Base-by-base conservation (phyloP, 1,284 basidiomycete genomes). In the Dichomitus squalens region DNA sequence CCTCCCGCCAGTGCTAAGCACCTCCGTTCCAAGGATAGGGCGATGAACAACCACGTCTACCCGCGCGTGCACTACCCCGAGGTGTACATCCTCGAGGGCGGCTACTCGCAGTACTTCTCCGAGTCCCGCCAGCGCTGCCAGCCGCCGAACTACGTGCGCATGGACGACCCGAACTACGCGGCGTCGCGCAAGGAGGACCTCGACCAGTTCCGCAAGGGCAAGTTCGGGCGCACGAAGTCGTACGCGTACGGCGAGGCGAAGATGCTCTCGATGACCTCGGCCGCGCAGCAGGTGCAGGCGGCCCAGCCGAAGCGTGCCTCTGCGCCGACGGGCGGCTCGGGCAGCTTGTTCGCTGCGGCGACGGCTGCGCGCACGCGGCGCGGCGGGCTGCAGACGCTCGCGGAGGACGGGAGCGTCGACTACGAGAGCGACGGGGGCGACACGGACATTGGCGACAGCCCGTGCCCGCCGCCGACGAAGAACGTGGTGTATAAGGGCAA, bases 41-140 rank as follows among this genome's bases (percentile, higher is more conserved):
- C 87, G 1, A 76, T 92, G 76, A 98, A 96, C 75, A 86, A 89
- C 61, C 88, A 92, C 59, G 77, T 88, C 36, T 99, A 98, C 72
- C 96, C 96, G 6, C 92, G 85, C 68, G 89, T 98, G 55, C 92
- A 95, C 75, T 99, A 95, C 70, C 96, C 96, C 0, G 96, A 99
- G 74, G 84, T 99, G 5, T 99, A 99, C 79, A 86, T 99, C 63
- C 84, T 99, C 7, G 92, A 97, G 73, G 97, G 97, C 44, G 96
- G 96, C 7, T 99, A 98, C 74, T 93, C 86, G 66, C 83, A 85
- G 52, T 99, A 96, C 76, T 98, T 83, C 78, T 83, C 86, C 66
- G 73, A 77, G 38, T 88, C 83, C 57, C 77, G 84, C 1, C 68
- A 74, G 46, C 87, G 88, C 41, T 98, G 96, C 76, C 79, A 91